Conservation (phyloP, 495 filamentous ascomycete species). For the Lentithecium fluviatile region DNA sequence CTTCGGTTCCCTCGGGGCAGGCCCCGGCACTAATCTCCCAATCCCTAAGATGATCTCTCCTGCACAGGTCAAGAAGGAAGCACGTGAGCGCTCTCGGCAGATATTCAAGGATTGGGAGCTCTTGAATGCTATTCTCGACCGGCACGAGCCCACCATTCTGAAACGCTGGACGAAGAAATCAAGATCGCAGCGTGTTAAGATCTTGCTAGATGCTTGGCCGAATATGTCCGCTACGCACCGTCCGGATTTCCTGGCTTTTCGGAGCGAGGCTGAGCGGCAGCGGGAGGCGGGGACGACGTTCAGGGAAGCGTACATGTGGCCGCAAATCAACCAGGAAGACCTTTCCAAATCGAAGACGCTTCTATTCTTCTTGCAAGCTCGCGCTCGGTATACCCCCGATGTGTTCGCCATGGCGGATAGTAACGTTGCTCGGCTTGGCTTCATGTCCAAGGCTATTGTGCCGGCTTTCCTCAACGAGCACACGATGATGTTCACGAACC, state of each 20-base stretch:
- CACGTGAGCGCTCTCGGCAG: too few relatives aligned
- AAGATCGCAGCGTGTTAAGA: conserved; percentile 42
- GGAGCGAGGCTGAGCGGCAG: conserved; percentile 21
- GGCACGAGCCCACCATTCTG: conserved; percentile 49
- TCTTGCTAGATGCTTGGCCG: conserved; percentile 49
- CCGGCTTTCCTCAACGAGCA: conserved; percentile 45
- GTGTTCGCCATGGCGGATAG: conserved; percentile 46
- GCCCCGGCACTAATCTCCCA: too few relatives aligned
- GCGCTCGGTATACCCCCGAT: conserved; percentile 48
- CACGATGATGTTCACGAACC: conserved; percentile 48
- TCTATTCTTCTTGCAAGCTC: conserved; percentile 51
- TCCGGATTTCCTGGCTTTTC: conserved; percentile 52
- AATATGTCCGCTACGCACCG: conserved; percentile 51
- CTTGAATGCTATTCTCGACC: conserved; percentile 42
- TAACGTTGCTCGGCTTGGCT: conserved; percentile 38
- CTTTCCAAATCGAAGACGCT: conserved; percentile 47
- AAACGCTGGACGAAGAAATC: conserved; percentile 55
- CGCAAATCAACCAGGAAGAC: conserved; percentile 60
- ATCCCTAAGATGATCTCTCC: too few relatives aligned
- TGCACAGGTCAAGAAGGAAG: too few relatives aligned
- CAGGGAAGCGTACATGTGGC: conserved; percentile 49
- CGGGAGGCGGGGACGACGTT: conserved; percentile 24
- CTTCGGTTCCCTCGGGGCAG: too few relatives aligned
- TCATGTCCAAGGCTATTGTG: conserved; percentile 35
- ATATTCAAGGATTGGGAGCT: conserved; percentile 21